A percentile compares a stretch with the other conserved stretches of the same genome.
phyloP scores from a whole-genome alignment of 805 yeast genomes.

The Jamesozyma piceae region DNA sequence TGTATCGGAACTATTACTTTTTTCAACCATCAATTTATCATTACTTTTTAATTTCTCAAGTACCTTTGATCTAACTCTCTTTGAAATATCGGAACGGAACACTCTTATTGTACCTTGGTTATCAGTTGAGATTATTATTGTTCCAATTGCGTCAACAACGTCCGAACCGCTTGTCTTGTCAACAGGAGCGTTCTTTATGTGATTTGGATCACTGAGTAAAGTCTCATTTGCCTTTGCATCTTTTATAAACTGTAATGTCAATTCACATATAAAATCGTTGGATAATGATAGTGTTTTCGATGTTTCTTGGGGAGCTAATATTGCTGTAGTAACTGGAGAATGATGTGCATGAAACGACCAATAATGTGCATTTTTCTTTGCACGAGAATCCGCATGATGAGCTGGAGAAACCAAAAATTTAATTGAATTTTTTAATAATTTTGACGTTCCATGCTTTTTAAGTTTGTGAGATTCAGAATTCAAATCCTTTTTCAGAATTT shows the following conservation, averaged over 20 bases:
- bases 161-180: slow-evolving; percentile 2
- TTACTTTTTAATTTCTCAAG: slow-evolving; percentile 12
- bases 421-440: neutral
- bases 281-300: slow-evolving; percentile 56
- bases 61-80: slow-evolving; percentile 33
- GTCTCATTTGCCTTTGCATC: neutral
- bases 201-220: neutral
- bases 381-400: neutral
- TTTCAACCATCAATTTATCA: neutral
- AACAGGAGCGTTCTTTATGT: neutral
- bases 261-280: slow-evolving; percentile 70
- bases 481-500: neutral
- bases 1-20: neutral
- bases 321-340: slow-evolving; percentile 61
- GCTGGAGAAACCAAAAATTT: slow-evolving; percentile 1
- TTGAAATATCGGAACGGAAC: slow-evolving; percentile 68
- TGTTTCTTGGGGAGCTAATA: slow-evolving; percentile 68
- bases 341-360: slow-evolving; percentile 71
- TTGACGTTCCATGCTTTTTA: too few species aligned
- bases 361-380: slow-evolving; percentile 41
- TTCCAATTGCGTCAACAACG: slow-evolving; percentile 27
- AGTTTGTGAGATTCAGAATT: neutral
- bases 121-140: slow-evolving; percentile 69
- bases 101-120: slow-evolving; percentile 62
- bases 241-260: slow-evolving; percentile 30